Percentiles rank a stretch among this genome's conserved stretches.
Conservation (phyloP, 164 flowering plant genomes). For the Echeveria elegans region DNA sequence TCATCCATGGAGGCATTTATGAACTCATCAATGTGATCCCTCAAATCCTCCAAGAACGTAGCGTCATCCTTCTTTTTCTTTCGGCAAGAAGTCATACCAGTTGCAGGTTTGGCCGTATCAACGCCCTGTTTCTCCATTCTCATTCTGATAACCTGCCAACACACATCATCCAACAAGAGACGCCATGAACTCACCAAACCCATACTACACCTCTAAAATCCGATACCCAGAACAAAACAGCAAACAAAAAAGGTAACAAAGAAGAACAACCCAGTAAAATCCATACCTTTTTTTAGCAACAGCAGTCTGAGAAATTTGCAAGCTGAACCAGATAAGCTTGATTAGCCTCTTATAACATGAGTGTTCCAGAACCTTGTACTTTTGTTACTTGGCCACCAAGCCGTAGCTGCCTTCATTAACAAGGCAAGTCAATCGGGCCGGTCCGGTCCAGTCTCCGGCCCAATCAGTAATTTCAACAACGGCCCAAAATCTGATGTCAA, state of each 20-base stretch:
- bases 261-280: not conserved
- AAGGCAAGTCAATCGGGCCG: not conserved
- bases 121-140: not conserved
- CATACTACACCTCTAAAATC: not conserved
- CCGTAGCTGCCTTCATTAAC: not conserved
- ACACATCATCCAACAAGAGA: not conserved
- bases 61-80: slow-evolving; percentile 75
- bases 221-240: not conserved
- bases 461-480: not conserved
- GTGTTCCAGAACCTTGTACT: not conserved
- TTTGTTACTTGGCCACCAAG: not conserved
- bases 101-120: not conserved
- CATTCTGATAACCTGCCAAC: too few species aligned
- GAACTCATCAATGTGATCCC: slow-evolving; percentile 83
- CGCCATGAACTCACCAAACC: not conserved
- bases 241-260: not conserved
- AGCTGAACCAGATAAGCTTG: not conserved
- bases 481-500: not conserved
- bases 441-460: not conserved
- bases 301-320: not conserved
- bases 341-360: not conserved
- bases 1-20: slow-evolving; percentile 86
- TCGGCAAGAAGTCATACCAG: slow-evolving; percentile 47
- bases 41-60: slow-evolving; percentile 58
- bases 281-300: not conserved